Evolutionary conservation across 306 rosid species (phyloP).

Genomic region (Dryas octopetala): DNA sequence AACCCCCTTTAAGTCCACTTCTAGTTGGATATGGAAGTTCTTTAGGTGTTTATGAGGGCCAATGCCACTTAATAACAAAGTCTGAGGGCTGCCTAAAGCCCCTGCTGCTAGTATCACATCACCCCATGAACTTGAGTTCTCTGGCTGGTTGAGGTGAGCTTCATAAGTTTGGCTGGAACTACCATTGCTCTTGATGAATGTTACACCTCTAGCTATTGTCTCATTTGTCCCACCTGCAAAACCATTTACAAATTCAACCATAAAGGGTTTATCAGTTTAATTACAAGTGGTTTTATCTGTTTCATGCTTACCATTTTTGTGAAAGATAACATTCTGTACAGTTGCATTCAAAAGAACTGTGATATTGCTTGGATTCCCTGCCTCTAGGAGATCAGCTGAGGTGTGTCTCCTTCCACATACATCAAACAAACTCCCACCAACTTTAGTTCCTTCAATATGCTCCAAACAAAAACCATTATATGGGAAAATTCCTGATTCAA

Average conservation of each 20-base stretch:
- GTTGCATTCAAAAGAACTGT: constrained; percentile 70
- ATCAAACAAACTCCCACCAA: constrained; percentile 70
- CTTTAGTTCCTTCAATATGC: constrained; percentile 67
- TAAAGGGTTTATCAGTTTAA: background rate
- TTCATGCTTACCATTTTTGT: constrained; percentile 41
- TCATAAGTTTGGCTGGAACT: constrained; percentile 34
- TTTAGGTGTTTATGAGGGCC: constrained; percentile 58
- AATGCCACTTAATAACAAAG: constrained; percentile 61
- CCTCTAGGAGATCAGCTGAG: constrained; percentile 62
- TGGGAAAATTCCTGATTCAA: constrained; percentile 71
- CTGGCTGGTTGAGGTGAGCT: constrained; percentile 48
- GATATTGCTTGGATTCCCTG: constrained; percentile 50
- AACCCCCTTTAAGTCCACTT: constrained; percentile 40
- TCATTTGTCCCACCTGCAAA: constrained; percentile 44
- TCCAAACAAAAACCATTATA: constrained; percentile 70
- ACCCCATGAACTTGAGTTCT: constrained; percentile 47
- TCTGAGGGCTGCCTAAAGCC: constrained; percentile 77
- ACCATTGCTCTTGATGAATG: constrained; percentile 59
- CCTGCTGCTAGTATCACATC: constrained; percentile 76
- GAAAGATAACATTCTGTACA: constrained; percentile 58
- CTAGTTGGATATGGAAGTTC: constrained; percentile 43
- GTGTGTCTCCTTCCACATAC: constrained; percentile 57
- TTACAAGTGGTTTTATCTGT: too few relatives aligned
- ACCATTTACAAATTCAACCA: background rate
- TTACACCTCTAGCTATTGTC: constrained; percentile 53